Evolutionary conservation across 306 rosid species (phyloP).

Genomic region (Pyrus communis): DNA sequence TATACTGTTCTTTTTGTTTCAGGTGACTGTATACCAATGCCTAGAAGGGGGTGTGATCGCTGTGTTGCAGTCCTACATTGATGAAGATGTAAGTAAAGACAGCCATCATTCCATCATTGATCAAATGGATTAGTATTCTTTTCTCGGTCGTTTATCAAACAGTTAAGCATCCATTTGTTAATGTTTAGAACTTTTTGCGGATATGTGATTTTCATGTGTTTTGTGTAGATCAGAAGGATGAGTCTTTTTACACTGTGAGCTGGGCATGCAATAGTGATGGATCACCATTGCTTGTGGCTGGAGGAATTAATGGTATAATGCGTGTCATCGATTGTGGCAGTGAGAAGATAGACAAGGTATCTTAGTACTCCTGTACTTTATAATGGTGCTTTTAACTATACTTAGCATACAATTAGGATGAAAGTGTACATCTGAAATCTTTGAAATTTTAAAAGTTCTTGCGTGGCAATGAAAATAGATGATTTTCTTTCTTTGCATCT

Average conservation of each 20-base stretch:
- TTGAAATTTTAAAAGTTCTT: background rate
- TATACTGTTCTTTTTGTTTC: background rate
- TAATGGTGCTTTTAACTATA: background rate
- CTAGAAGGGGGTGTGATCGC: conserved; percentile 82
- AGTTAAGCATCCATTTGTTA: background rate
- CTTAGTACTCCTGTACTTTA: background rate
- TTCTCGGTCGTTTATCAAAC: background rate
- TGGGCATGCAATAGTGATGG: conserved; percentile 81
- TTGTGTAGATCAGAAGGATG: conserved; percentile 88
- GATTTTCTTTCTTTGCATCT: background rate
- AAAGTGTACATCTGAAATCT: background rate
- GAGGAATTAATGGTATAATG: conserved; percentile 80
- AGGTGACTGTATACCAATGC: conserved; percentile 77
- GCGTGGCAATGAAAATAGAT: background rate
- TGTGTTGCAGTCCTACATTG: conserved; percentile 83
- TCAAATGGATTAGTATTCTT: background rate
- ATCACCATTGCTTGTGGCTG: conserved; percentile 67
- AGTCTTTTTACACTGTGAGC: conserved; percentile 82
- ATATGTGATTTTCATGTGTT: conserved; percentile 24
- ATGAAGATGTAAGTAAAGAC: conserved; percentile 72
- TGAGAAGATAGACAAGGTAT: conserved; percentile 87
- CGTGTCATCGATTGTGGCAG: conserved; percentile 75
- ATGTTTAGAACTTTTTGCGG: background rate
- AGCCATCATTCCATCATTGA: background rate
- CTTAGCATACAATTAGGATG: background rate